These are phyloP conservation scores for Sedum album DNA, from an alignment of 164 flowering plant species.

Conservation along the genomic window DNA sequence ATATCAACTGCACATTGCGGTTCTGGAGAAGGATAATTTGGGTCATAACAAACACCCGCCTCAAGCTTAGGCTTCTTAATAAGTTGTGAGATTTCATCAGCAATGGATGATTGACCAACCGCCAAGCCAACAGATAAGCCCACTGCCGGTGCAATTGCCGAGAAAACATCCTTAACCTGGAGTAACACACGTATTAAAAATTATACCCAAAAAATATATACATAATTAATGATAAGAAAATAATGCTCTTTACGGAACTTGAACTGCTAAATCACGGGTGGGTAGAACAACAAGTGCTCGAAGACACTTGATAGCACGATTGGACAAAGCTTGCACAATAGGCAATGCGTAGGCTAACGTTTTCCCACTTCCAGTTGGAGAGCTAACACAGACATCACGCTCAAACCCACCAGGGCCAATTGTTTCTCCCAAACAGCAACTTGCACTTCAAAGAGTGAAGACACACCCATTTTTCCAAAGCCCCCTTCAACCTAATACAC, in stretches of 20 bases:
- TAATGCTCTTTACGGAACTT: conserved; percentile 30
- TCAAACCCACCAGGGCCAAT: conserved; percentile 83
- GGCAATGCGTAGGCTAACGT: conserved; percentile 90
- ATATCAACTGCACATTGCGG: conserved; percentile 68
- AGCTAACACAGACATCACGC: conserved; percentile 76
- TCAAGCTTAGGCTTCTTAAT: conserved; percentile 54
- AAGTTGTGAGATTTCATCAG: conserved; percentile 68
- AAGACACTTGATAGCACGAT: conserved; percentile 48
- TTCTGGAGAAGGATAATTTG: conserved; percentile 31
- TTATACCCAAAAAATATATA: background rate
- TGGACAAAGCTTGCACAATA: conserved; percentile 66
- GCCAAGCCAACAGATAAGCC: conserved; percentile 89
- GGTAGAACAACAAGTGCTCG: conserved; percentile 92
- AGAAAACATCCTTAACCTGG: conserved; percentile 84
- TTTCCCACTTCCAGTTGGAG: conserved; percentile 93
- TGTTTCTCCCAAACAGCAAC: too few relatives aligned
- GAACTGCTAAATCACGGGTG: conserved; percentile 86
- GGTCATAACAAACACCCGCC: conserved; percentile 62
- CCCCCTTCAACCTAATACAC: conserved; percentile 48
- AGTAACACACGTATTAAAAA: conserved; percentile 13
- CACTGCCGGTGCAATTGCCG: conserved; percentile 76
- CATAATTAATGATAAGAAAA: background rate
- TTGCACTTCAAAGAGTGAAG: conserved; percentile 80
- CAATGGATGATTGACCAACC: conserved; percentile 79
- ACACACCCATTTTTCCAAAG: conserved; percentile 49